These are phyloP conservation scores for Plasmodium berghei DNA, from an alignment of 169 alveolate species.

Conservation along the genomic window DNA sequence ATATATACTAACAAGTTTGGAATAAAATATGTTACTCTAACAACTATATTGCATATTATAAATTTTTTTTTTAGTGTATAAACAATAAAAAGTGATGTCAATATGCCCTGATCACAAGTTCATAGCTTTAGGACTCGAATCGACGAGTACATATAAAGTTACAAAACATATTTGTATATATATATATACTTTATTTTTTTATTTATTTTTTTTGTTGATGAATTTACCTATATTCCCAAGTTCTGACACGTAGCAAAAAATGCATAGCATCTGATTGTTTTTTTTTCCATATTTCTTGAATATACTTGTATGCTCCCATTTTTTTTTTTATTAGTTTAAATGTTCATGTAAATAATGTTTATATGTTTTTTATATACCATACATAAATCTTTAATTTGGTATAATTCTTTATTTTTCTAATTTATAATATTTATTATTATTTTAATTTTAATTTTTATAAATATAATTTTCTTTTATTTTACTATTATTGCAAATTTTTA, in stretches of 20 bases:
- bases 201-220: not conserved
- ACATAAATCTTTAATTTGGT: not conserved
- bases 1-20: not conserved
- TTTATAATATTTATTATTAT: too few relatives aligned
- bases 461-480: not conserved
- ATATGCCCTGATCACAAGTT: too few relatives aligned
- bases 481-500: not conserved
- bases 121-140: too few relatives aligned
- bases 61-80: too few relatives aligned
- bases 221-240: constrained; percentile 97
- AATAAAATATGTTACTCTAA: not conserved
- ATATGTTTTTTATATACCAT: not conserved
- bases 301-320: constrained; percentile 96
- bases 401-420: not conserved
- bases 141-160: too few relatives aligned
- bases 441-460: not conserved
- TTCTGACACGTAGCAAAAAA: constrained; percentile 97
- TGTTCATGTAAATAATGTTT: not conserved
- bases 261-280: constrained; percentile 99
- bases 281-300: constrained; percentile 98
- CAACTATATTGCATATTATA: too few relatives aligned
- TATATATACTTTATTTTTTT: not conserved
- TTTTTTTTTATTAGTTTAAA: constrained; percentile 26
- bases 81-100: too few relatives aligned
- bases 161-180: not conserved